Evolutionary conservation across 495 filamentous ascomycete genomes (phyloP), one percentile per base, ranked within the genome.

Genomic region (Aspergillus biplanus): DNA sequence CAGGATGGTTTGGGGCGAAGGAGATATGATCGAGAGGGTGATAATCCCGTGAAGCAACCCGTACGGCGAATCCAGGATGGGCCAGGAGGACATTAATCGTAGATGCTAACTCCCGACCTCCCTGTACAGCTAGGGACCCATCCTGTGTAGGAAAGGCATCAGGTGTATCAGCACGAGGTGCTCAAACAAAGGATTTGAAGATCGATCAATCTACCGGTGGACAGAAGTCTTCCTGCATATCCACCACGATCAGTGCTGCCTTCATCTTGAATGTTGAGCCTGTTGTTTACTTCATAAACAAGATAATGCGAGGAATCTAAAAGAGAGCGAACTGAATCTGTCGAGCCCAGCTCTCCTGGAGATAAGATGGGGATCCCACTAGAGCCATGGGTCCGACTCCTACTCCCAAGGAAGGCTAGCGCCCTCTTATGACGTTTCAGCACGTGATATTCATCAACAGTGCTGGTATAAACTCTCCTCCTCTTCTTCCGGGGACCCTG

Each of bases 141-240:
- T 89, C 85, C 92, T 96, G 21, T 60, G 52, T 13, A 58, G 39
- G 13, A 21, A 7, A 52, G 49, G 7, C 33, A 27, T 18, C 5
- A 21, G 21, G 27, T 48, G 5, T 52, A 57, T 54, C 18, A 57
- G 54, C 39, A 57, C n/a, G 15, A 52, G 16, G 16, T 50, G 27
- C 39, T 34, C 33, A 39, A 32, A 54, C 13, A 60, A 15, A 18
- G 5, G 33, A 33, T 16, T 42, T 4, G 0, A 39, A 49, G 42
- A 33, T 46, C 7, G 34, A 52, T 52, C 31, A 18, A 32, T 67
- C 62, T 65, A 95, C 91, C 31, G 94, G 94, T 62, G 91, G 92
- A 75, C 92, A 97, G 76, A 99, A 99, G 80, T 97, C 95, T 74
- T 97, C 91, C 78, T 99, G 95, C 76, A 97, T 82, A 73, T 97